Base-by-base conservation (phyloP, 768 basidiomycete species). In the Tricholoma flavovirens region DNA sequence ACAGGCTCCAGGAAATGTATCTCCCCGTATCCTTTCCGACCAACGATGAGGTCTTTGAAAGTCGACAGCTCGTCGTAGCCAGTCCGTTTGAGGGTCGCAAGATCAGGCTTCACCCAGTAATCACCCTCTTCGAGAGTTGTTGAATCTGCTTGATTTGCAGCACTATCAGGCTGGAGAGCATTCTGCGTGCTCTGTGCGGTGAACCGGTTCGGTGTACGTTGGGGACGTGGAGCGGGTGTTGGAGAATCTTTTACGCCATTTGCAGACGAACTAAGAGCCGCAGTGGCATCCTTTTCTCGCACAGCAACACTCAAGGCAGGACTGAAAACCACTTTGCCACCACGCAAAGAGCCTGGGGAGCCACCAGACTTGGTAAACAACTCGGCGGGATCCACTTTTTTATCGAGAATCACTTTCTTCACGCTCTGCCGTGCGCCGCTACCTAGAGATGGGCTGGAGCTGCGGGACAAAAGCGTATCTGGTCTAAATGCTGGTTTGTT, bases 371-470 rank as follows among this genome's bases (percentile, higher is more conserved):
- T 80, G 40, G 67, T 68, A 64, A 91, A 87, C 51, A 92, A 64
- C 59, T 92, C 87, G 22, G 81, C 73, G 24, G 89, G 79, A 51
- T 90, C 87, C 14, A 90, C 75, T 66, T 87, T 92, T 71, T 90
- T 93, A 66, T 93, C 89, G 59, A 97, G 68, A 35, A 93, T 86
- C 56, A 98, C 79, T 67, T 96, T 96, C 77, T 98, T 98, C 56
- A 96, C 91, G 66, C 92, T 96, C 56, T 87, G 83, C 54, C 86
- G 77, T 56, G 72, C 77, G 42, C 83, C 88, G 62, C 81, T 87
- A 5, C 89, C 88, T 49, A 90, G 69, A 4, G 83, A 75, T 1
- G 86, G 84, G 59, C 82, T 85, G 9, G 80, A 73, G 54, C 81
- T 82, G 26, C 79, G 79, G 43, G 76, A 79, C 55, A 89, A 82